phyloP scores from a whole-genome alignment of 257 asterid genomes.

The Fraxinus anomala region DNA sequence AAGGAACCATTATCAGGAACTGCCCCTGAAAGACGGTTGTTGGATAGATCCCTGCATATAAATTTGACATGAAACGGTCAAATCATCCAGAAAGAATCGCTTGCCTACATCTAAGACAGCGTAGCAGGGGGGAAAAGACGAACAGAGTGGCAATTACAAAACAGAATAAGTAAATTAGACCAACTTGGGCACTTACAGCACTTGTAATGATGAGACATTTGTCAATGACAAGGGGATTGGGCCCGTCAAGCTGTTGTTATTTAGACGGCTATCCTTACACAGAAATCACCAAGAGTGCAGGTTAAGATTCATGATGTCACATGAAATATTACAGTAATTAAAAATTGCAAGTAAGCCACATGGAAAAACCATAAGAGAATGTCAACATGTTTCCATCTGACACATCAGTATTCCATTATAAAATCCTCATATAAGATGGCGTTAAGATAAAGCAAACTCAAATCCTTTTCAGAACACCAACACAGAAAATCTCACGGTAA shows the following conservation, averaged over 20 bases:
- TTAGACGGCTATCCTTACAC: slow-evolving; percentile 86
- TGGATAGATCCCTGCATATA: slow-evolving; percentile 80
- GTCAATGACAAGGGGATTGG: slow-evolving; percentile 82
- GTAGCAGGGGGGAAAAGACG: background rate
- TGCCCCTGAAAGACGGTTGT: slow-evolving; percentile 80
- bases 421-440: background rate
- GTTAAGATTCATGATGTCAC: slow-evolving; percentile 27
- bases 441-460: background rate
- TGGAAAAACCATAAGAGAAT: background rate
- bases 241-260: slow-evolving; percentile 86
- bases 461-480: background rate
- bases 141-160: background rate
- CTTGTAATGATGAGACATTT: slow-evolving; percentile 84
- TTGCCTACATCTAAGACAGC: background rate
- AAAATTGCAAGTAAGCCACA: slow-evolving; percentile 4
- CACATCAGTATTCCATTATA: background rate
- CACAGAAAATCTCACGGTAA: background rate
- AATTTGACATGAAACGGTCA: slow-evolving; percentile 13
- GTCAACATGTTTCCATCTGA: background rate
- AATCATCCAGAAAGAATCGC: slow-evolving; percentile 1
- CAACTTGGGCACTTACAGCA: slow-evolving; percentile 65
- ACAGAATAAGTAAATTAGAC: background rate
- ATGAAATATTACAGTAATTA: slow-evolving; percentile 1
- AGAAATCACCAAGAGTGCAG: slow-evolving; percentile 29
- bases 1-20: slow-evolving; percentile 98